These are phyloP conservation scores for Phytophthora litchii DNA, from an alignment of 352 stramenopile species.

Conservation along the genomic window DNA sequence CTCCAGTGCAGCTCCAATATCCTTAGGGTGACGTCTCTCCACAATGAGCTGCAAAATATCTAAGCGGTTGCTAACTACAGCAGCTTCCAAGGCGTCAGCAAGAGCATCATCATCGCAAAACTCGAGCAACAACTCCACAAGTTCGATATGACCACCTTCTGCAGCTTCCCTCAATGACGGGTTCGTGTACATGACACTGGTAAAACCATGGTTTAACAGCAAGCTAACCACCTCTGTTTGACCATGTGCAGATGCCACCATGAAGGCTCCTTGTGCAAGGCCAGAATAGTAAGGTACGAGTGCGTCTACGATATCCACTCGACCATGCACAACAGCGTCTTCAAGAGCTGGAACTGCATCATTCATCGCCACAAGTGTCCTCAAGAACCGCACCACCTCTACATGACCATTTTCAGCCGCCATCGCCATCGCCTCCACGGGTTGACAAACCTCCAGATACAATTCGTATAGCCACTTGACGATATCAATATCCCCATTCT, in stretches of 20 bases:
- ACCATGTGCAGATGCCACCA: slow-evolving; percentile 14
- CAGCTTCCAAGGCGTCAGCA: slow-evolving; percentile 6
- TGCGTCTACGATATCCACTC: slow-evolving; percentile 8
- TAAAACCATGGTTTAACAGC: slow-evolving; percentile 11
- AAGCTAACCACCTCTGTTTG: slow-evolving; percentile 11
- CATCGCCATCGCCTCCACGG: slow-evolving; percentile 15
- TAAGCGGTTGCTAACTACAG: slow-evolving; percentile 6
- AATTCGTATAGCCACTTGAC: slow-evolving; percentile 23
- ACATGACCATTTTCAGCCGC: slow-evolving; percentile 10
- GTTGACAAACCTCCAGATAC: slow-evolving; percentile 1
- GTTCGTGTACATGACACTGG: slow-evolving; percentile 19
- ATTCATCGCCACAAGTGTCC: slow-evolving; percentile 12
- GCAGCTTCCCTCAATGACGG: slow-evolving; percentile 15
- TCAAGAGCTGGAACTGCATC: slow-evolving; percentile 12
- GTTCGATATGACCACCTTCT: slow-evolving; percentile 10
- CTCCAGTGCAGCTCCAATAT: slow-evolving; percentile 17
- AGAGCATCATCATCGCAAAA: slow-evolving; percentile 18
- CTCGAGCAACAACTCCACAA: slow-evolving; percentile 12
- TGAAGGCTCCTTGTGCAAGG: slow-evolving; percentile 20
- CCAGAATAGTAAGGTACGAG: slow-evolving; percentile 19
- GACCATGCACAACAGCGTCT: slow-evolving; percentile 7
- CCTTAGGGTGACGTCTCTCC: slow-evolving; percentile 14
- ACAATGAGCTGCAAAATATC: slow-evolving; percentile 20
- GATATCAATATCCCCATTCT: slow-evolving; percentile 3
- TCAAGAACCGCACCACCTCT: slow-evolving; percentile 11